These are phyloP conservation scores for Clitopilus hobsonii DNA, from an alignment of 768 basidiomycete genomes.

Conservation along the genomic window DNA sequence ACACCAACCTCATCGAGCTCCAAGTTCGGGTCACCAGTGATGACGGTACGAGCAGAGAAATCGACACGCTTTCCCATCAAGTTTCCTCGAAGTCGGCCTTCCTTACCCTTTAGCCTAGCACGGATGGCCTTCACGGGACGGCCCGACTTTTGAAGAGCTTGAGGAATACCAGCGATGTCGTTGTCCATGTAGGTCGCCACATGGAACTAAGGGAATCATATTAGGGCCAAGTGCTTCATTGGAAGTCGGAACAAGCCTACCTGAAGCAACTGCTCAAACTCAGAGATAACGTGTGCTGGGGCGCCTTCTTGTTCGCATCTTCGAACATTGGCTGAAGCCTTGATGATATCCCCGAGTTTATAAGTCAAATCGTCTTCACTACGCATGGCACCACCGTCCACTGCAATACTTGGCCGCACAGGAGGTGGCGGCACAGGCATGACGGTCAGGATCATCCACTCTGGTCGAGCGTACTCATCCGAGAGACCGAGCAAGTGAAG, in stretches of 20 bases:
- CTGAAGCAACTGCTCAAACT: slow-evolving; percentile 95
- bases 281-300: slow-evolving; percentile 90
- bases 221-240: slow-evolving; percentile 1
- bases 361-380: slow-evolving; percentile 99
- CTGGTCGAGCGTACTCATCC: slow-evolving; percentile 93
- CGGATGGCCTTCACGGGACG: slow-evolving; percentile 98
- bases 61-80: slow-evolving; percentile 99
- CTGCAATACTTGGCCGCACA: slow-evolving; percentile 95
- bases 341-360: slow-evolving; percentile 95
- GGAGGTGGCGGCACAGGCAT: slow-evolving; percentile 97
- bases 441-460: slow-evolving; percentile 99
- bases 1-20: slow-evolving; percentile 97
- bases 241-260: slow-evolving; percentile 34
- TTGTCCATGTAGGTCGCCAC: slow-evolving; percentile 99
- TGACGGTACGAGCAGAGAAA: slow-evolving; percentile 98
- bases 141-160: slow-evolving; percentile 95
- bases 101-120: slow-evolving; percentile 96
- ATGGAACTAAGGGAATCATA: slow-evolving; percentile 66
- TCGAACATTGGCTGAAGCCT: slow-evolving; percentile 88
- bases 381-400: slow-evolving; percentile 94
- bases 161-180: slow-evolving; percentile 96
- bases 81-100: slow-evolving; percentile 95
- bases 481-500: slow-evolving; percentile 87
- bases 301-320: slow-evolving; percentile 95
- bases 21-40: slow-evolving; percentile 97